Base-by-base conservation (phyloP, 2,329 filamentous ascomycete species). In the Phaeomoniella chlamydospora region DNA sequence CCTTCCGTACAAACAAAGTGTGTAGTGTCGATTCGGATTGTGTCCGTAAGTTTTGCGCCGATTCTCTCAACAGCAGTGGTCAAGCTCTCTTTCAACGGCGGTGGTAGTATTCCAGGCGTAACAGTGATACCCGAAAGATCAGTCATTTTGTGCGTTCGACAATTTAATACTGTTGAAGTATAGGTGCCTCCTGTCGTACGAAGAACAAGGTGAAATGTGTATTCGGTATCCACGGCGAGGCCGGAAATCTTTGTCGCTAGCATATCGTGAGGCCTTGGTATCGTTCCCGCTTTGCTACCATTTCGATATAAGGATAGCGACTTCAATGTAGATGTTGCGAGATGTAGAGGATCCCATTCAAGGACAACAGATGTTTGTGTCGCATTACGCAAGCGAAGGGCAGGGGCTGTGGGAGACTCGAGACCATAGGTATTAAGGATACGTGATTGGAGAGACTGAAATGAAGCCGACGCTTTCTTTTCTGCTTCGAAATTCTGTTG, bases 361-460 rank as follows among this genome's bases (percentile, higher is more conserved):
- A 98, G 80, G 26, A 98, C 90, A 32, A 96, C 80, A 17, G 84
- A 92, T n/a, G 90, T 98, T 61, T 98, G 90, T 1, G 90, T 98
- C 37, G 88, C 87, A 69, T 96, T 98, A 61, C 86, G 81, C 59
- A 90, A 92, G 51, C 86, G 83, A 22, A 98, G 75, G 35, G 81
- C 61, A 5, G 90, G 90, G 1, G 80, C 66, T 15, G 72, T 63
- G 18, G 90, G 90, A 39, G 84, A 78, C 41, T 73, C 67, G 45
- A 82, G 74, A 48, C 90, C 90, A 56, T 96, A 96, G 37, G 82
- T 80, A 48, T 72, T 69, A 60, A 81, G 80, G 63, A 98, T 96
- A 49, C 79, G 77, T 50, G 81, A 76, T 64, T 98, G 90, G n/a
- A 98, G 79, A 18, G 73, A 62, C 44, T 79, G 69, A 68, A 98